These are phyloP conservation scores for Candida labiduridarum DNA, from an alignment of 1,139 yeast genomes.

Conservation along the genomic window DNA sequence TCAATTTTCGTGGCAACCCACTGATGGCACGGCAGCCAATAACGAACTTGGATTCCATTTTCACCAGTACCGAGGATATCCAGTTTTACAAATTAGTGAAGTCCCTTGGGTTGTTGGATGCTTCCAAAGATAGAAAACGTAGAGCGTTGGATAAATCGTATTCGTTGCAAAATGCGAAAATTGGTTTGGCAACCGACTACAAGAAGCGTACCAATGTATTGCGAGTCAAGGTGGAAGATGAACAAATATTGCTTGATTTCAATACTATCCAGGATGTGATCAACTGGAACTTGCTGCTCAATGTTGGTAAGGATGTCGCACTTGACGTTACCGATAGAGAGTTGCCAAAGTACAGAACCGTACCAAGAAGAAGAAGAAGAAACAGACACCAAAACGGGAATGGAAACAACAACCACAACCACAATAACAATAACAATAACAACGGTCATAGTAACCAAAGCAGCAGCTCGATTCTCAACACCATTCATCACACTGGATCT, in stretches of 20 bases:
- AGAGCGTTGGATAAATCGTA: slow-evolving; percentile 50
- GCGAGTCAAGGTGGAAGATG: slow-evolving; percentile 66
- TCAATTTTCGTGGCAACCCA: slow-evolving; percentile 22
- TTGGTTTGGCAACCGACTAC: slow-evolving; percentile 74
- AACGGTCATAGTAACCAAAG: not conserved
- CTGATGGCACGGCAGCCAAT: slow-evolving; percentile 18
- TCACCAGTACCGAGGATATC: slow-evolving; percentile 40
- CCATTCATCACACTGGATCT: slow-evolving; percentile 1
- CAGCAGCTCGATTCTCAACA: not conserved
- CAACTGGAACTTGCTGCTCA: slow-evolving; percentile 63
- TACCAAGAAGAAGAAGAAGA: slow-evolving; percentile 59
- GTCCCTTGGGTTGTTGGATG: slow-evolving; percentile 25
- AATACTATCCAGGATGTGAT: slow-evolving; percentile 58
- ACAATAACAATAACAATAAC: slow-evolving; percentile 4
- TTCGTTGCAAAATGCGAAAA: slow-evolving; percentile 67
- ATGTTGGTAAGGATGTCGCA: slow-evolving; percentile 65
- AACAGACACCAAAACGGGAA: slow-evolving; percentile 10
- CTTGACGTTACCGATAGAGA: slow-evolving; percentile 62
- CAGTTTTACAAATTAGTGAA: slow-evolving; percentile 38
- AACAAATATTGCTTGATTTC: slow-evolving; percentile 65
- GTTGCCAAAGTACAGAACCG: slow-evolving; percentile 69
- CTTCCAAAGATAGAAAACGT: slow-evolving; percentile 18
- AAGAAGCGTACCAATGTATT: slow-evolving; percentile 59
- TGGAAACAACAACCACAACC: not conserved
- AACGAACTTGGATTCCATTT: slow-evolving; percentile 19